phyloP scores from a whole-genome alignment of 2,329 filamentous ascomycete species.

The Hymenoscyphus fructigenus region DNA sequence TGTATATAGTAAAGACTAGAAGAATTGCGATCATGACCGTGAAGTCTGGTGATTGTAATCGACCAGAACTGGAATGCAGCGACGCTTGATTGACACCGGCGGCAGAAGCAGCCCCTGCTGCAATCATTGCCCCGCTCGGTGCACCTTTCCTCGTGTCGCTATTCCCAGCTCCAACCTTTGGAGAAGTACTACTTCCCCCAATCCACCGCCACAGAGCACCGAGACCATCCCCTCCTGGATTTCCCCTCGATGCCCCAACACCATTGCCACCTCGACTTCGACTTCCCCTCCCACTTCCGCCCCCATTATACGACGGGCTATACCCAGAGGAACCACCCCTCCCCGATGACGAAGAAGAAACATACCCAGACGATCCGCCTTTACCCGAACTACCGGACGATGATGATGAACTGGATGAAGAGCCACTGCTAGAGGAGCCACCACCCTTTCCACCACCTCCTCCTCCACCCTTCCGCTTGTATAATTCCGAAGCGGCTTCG shows the following conservation, averaged over 20 bases:
- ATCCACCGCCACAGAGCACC: background rate
- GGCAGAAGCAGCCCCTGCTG: background rate
- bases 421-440: constrained; percentile 5
- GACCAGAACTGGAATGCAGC: background rate
- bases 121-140: background rate
- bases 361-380: constrained; percentile 1
- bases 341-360: background rate
- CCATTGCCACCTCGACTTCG: constrained; percentile 36
- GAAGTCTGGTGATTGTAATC: background rate
- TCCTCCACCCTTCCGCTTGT: constrained; percentile 61
- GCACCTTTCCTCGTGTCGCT: background rate
- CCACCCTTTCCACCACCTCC: constrained; percentile 50
- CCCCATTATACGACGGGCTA: constrained; percentile 44
- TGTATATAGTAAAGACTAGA: background rate
- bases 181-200: constrained; percentile 1
- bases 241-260: background rate
- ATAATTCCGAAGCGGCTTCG: constrained; percentile 43
- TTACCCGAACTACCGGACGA: background rate
- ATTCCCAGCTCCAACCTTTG: background rate
- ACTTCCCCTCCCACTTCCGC: constrained; percentile 31
- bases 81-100: background rate
- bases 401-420: constrained; percentile 36
- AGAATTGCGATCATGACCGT: background rate
- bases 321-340: background rate
- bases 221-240: background rate